Base-by-base conservation (phyloP, 1,284 basidiomycete genomes). In the Apiotrichum akiyoshidainum region DNA sequence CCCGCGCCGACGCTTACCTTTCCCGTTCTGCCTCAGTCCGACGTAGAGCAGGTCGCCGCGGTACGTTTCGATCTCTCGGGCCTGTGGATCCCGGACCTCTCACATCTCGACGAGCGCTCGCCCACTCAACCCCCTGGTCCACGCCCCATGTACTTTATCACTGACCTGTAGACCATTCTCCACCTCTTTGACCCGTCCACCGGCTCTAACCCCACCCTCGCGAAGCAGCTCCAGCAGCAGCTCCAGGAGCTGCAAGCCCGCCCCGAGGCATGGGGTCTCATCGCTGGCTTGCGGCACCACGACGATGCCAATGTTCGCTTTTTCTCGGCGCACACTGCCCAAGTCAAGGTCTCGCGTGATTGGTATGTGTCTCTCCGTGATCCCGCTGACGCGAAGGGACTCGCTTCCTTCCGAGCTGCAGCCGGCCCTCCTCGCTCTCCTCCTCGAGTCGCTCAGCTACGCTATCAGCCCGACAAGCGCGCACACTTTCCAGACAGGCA, bases 261-360 rank as follows among this genome's bases (percentile, higher is more conserved):
- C 1, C 68, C 70, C 11, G 74, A 77, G 55, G 75, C 77, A 4
- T 79, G 78, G 78, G 77, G 75, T 0, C 54, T 79, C 21, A 76
- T 78, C 37, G 65, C 71, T 31, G 77, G 77, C 1, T 57, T 79
- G 19, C 58, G 76, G 5, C 52, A 57, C 14, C 72, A 77, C 59
- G 70, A 74, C 26, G 87, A 92, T 74, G 81, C 83, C 50, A 90
- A 90, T 68, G 89, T 93, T 10, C 87, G 92, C 70, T 94, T 93
- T 82, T 93, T 92, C 71, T 90, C 90, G 6, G 91, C 91, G 6
- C 90, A 93, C 71, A 94, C 90, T 0, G 85, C 88, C 1, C 89
- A 92, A 71, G 89, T 92, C 61, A 94, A 94, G 83, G 90, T 93
- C 66, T 85, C 88, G 19, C 81, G 91, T 63, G 91, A 93, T 71